phyloP scores from a whole-genome alignment of 148 eudicot genomes.

The Bassia scoparia region DNA sequence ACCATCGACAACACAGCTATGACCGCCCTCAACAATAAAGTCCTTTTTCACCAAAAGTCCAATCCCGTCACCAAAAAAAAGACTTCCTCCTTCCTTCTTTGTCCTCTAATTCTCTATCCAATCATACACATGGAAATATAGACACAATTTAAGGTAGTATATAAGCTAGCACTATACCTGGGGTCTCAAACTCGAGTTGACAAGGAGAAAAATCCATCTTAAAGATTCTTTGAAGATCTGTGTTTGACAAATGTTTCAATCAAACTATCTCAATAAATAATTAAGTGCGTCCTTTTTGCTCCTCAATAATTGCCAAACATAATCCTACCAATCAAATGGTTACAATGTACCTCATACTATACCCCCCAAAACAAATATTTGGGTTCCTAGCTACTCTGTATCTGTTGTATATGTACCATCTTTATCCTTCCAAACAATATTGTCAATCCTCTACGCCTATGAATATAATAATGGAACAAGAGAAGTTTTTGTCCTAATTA shows the following conservation, averaged over 20 bases:
- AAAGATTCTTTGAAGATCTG: constrained; percentile 4
- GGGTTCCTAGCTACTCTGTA: too few relatives aligned
- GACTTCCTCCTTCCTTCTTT: background rate
- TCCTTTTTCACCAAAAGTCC: background rate
- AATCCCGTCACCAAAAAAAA: background rate
- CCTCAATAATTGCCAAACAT: background rate
- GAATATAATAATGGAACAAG: too few relatives aligned
- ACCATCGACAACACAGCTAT: too few relatives aligned
- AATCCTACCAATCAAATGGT: too few relatives aligned
- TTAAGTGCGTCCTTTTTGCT: constrained; percentile 14
- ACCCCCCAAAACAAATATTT: too few relatives aligned
- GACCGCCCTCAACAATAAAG: background rate
- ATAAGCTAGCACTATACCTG: background rate
- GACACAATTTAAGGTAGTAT: background rate
- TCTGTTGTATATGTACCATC: too few relatives aligned
- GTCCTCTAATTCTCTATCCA: background rate
- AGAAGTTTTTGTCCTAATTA: too few relatives aligned
- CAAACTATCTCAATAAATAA: too few relatives aligned
- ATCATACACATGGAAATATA: constrained; percentile 1
- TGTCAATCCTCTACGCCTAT: too few relatives aligned
- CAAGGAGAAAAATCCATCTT: constrained; percentile 6
- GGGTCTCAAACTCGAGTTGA: constrained; percentile 8
- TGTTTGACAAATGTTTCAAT: constrained; percentile 9
- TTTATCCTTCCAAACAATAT: too few relatives aligned
- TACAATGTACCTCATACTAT: too few relatives aligned